Conservation (phyloP, 2,329 filamentous ascomycete genomes). For the Colletotrichum sp. region DNA sequence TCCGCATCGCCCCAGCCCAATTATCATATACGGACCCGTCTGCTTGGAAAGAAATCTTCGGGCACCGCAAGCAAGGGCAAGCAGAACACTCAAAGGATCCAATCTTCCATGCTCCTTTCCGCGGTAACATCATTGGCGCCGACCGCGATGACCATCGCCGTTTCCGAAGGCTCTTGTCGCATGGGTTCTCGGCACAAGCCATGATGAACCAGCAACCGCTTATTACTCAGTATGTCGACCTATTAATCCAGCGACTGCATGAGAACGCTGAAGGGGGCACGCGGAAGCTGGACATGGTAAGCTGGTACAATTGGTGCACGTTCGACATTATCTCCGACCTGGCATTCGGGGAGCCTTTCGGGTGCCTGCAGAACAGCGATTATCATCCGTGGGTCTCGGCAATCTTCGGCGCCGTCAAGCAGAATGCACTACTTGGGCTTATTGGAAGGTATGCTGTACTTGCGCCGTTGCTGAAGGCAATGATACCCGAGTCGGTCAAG, state of each 20-base stretch:
- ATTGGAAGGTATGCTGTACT: not conserved
- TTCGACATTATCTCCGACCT: not conserved
- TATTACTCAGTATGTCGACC: constrained; percentile 41
- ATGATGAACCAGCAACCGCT: constrained; percentile 27
- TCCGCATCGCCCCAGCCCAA: constrained; percentile 7
- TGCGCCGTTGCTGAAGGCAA: not conserved
- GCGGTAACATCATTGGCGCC: not conserved
- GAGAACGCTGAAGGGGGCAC: constrained; percentile 20
- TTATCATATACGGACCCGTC: not conserved
- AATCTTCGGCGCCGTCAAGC: not conserved
- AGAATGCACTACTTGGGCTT: not conserved
- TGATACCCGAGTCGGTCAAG: not conserved
- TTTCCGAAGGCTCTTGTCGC: constrained; percentile 12
- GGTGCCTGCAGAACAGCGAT: not conserved
- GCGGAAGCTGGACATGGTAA: not conserved
- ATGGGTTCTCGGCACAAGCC: constrained; percentile 25
- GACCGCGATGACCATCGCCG: not conserved
- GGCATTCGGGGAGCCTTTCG: not conserved
- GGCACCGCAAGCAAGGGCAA: not conserved
- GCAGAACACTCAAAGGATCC: not conserved
- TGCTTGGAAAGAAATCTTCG: not conserved
- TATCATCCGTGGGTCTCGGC: not conserved
- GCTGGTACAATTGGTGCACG: not conserved
- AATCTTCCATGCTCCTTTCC: not conserved
- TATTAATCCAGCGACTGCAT: constrained; percentile 40